Evolutionary conservation across 108 stramenopile genomes (phyloP), one percentile per base, ranked within the genome.

Genomic region (Skeletonema menzelii): DNA sequence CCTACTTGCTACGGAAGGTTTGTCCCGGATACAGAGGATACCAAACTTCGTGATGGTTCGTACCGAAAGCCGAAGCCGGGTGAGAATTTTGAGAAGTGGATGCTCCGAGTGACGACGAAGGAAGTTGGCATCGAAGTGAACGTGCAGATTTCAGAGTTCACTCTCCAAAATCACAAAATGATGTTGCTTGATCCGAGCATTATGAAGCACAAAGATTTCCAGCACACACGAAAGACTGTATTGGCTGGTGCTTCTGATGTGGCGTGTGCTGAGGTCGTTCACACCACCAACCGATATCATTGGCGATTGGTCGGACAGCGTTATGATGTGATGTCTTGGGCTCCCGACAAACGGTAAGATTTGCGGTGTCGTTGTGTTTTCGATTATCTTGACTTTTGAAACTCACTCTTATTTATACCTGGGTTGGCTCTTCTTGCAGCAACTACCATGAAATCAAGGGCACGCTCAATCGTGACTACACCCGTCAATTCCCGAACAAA

Each of bases 151-250:
- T 96, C 96, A 57, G 98, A 99, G 77, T 98, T 98, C 77, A 98
- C 98, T 4, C 83, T 99, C 30, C 97, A 98, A 69, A 96, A 97
- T 69, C 98, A 98, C 87, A 95, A 97, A 66, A 97, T 98, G 95
- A 89, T 93, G 44, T 73, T 98, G 28, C 88, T 99, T 7, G 97
- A 98, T 70, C 86, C 82, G 3, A 84, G 92, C 42, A 93, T 99
- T 26, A 77, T 95, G 76, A 89, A 89, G 13, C 91, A 97, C 78
- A 87, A 75, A 8, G 98, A 97, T 73, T 98, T 99, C 73, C 75
- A 75, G 22, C 67, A 82, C 32, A 85, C 86, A 10, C 78, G 83
- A 15, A 79, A 75, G 62, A 75, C 77, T 10, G 89, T 86, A 11
- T 67, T 91, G 56, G 78, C 69, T 12, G 89, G 90, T 46, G 92